Base-by-base conservation (phyloP, 2,329 filamentous ascomycete species). In the Plenodomus biglobosus region DNA sequence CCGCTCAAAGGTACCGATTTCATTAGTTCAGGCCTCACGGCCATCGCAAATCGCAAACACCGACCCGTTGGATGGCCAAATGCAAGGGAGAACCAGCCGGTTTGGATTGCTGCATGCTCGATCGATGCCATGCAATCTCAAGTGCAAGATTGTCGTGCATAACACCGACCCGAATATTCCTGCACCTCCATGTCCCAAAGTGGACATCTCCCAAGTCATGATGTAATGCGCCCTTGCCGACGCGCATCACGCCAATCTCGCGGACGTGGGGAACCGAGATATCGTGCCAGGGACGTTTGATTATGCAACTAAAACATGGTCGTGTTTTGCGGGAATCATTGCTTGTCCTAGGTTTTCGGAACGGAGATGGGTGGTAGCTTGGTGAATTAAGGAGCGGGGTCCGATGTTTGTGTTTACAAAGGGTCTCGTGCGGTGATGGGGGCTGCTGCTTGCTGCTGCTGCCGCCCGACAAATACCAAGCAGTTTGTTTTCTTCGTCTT, bases 381-480 rank as follows among this genome's bases (percentile, higher is more conserved):
- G 35, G 35, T 37, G 18, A 36, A 7, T n/a, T n/a, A n/a, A n/a
- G n/a, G n/a, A 15, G 34, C 7, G 18, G 8, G 27, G 27, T 20
- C 35, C 35, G 35, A 37, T 37, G 35, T 37, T 37, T 37, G 35
- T 37, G 35, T 37, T 37, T 17, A 37, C 35, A 18, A 37, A 37
- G 35, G 35, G 16, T 37, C 18, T 3, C 19, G 16, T 8, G 35
- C 19, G 35, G 3, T 37, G 35, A 17, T 16, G 35, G 35, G 16
- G 8, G 35, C 35, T 37, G 27, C 27, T 32, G 27, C 27, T 11
- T n/a, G n/a, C n/a, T n/a, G n/a, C n/a, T n/a, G n/a, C n/a, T n/a
- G n/a, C n/a, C n/a, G n/a, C n/a, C n/a, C n/a, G n/a, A n/a, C n/a
- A n/a, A n/a, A n/a, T n/a, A n/a, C n/a, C n/a, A n/a, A n/a, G n/a